Conservation (phyloP, 768 basidiomycete species). For the Cantharellus anzutake region DNA sequence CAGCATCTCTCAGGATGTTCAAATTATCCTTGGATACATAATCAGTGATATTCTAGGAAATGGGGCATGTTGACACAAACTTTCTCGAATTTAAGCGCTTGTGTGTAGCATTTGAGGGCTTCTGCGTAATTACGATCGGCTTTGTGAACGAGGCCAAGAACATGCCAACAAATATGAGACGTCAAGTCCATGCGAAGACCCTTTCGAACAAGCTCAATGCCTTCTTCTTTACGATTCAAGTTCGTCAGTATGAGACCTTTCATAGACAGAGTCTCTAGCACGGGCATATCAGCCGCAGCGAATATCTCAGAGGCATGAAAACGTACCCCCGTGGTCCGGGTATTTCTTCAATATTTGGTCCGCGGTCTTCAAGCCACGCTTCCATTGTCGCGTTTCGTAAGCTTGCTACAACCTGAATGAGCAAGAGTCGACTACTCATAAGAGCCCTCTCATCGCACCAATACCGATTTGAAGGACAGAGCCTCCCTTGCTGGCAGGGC, state of each 20-base stretch:
- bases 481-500: slow-evolving; percentile 67
- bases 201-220: slow-evolving; percentile 65
- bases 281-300: background rate
- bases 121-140: slow-evolving; percentile 90
- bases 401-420: slow-evolving; percentile 19
- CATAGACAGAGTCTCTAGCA: slow-evolving; percentile 83
- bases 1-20: slow-evolving; percentile 81
- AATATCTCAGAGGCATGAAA: background rate
- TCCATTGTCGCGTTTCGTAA: slow-evolving; percentile 79
- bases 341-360: slow-evolving; percentile 91
- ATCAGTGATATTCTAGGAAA: slow-evolving; percentile 1
- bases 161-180: slow-evolving; percentile 96
- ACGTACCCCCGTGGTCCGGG: slow-evolving; percentile 84
- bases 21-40: slow-evolving; percentile 54
- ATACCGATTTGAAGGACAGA: slow-evolving; percentile 66
- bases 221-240: slow-evolving; percentile 63
- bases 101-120: slow-evolving; percentile 79
- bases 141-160: slow-evolving; percentile 87
- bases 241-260: slow-evolving; percentile 77
- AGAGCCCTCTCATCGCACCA: slow-evolving; percentile 21
- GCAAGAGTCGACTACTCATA: background rate
- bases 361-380: slow-evolving; percentile 76
- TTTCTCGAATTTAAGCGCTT: slow-evolving; percentile 78
- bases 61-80: slow-evolving; percentile 23
- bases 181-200: slow-evolving; percentile 64